A percentile compares a stretch with the other conserved stretches of the same genome.
phyloP scores from a whole-genome alignment of 2,329 filamentous ascomycete species.

The Phaeosphaeria sp. region DNA sequence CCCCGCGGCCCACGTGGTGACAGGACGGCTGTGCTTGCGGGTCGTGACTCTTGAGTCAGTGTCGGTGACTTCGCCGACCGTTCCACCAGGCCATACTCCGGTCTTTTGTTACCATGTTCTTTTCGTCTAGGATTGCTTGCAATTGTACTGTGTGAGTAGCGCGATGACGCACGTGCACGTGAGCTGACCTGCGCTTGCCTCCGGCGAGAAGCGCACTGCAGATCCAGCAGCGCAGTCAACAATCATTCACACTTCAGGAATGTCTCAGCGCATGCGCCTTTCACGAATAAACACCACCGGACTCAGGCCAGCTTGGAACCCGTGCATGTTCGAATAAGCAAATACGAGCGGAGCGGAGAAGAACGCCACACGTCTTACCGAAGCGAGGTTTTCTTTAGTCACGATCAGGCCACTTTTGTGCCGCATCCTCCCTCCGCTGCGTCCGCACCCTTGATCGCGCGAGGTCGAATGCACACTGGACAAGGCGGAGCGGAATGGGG shows the following conservation, averaged over 20 bases:
- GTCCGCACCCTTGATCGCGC: conserved; percentile 9
- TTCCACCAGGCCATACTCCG: neutral
- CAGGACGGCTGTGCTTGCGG: neutral
- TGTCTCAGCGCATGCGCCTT: neutral
- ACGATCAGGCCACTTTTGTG: conserved; percentile 20
- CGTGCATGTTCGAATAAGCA: conserved; percentile 26
- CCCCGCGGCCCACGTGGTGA: neutral
- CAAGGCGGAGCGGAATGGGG: conserved; percentile 12
- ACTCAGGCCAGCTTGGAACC: conserved; percentile 1
- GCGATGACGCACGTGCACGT: conserved; percentile 1
- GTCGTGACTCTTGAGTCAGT: neutral
- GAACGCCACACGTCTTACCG: conserved; percentile 23
- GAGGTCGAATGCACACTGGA: neutral
- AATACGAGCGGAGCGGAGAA: conserved; percentile 33
- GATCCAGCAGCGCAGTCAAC: conserved; percentile 4
- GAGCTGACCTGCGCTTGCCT: neutral
- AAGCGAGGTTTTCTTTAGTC: conserved; percentile 23
- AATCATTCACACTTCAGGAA: neutral
- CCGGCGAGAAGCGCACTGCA: neutral
- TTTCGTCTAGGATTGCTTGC: neutral
- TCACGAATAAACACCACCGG: neutral
- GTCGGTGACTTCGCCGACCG: neutral
- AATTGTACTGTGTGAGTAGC: neutral
- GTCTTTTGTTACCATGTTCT: neutral
- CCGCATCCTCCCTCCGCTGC: conserved; percentile 3